Evolutionary conservation across 768 basidiomycete species (phyloP).

Genomic region (Suillus subluteus): DNA sequence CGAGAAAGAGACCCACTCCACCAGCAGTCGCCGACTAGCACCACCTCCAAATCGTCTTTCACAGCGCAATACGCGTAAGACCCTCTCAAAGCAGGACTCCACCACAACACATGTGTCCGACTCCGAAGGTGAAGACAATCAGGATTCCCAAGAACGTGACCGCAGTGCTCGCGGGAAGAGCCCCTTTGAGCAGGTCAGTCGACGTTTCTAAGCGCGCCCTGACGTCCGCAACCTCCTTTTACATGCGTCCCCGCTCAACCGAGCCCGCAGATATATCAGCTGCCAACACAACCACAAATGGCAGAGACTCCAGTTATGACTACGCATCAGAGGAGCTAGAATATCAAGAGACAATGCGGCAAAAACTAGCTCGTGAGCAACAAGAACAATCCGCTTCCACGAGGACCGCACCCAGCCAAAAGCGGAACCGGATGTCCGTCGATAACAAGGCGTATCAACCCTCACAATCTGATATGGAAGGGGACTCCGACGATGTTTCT

Average conservation of each 20-base stretch:
- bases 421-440: constrained; percentile 64
- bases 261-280: constrained; percentile 52
- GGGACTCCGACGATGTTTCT: constrained; percentile 60
- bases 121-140: constrained; percentile 63
- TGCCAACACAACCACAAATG: constrained; percentile 37
- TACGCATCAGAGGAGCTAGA: constrained; percentile 79
- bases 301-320: constrained; percentile 63
- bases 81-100: constrained; percentile 60
- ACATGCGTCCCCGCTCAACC: constrained; percentile 62
- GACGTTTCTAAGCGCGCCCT: constrained; percentile 58
- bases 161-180: constrained; percentile 62
- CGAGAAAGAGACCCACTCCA: constrained; percentile 64
- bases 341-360: constrained; percentile 44
- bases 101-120: constrained; percentile 59
- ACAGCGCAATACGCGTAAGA: constrained; percentile 42
- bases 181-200: constrained; percentile 63
- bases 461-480: constrained; percentile 62
- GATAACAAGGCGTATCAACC: constrained; percentile 88
- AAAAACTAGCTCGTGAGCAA: constrained; percentile 24
- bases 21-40: constrained; percentile 58
- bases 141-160: constrained; percentile 30
- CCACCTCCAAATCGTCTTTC: constrained; percentile 58
- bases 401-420: constrained; percentile 40
- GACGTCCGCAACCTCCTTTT: constrained; percentile 59
- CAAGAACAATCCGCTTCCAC: constrained; percentile 30